Conservation (phyloP, 768 basidiomycete species). For the Agaricus subrufescens region DNA sequence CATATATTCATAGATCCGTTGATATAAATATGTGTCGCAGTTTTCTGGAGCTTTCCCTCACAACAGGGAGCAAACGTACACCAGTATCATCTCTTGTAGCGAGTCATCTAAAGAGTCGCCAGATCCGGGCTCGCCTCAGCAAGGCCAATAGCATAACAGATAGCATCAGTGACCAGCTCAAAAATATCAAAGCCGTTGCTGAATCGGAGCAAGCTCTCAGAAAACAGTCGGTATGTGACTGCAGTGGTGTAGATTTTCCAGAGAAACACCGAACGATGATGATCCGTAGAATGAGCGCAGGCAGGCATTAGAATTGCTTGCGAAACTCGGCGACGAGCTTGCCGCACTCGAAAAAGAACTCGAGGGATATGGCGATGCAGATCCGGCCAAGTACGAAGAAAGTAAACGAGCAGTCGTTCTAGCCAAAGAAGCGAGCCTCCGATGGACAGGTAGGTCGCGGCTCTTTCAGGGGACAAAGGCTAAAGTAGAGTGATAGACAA, state of each 20-base stretch:
- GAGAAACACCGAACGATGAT: neutral
- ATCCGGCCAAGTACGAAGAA: constrained; percentile 78
- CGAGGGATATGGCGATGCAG: constrained; percentile 74
- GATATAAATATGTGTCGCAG: constrained; percentile 33
- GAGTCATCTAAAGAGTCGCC: constrained; percentile 3
- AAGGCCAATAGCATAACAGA: constrained; percentile 43
- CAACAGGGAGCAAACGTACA: constrained; percentile 74
- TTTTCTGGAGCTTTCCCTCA: constrained; percentile 96
- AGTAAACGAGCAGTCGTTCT: constrained; percentile 67
- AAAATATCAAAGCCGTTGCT: constrained; percentile 43
- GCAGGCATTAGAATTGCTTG: constrained; percentile 28
- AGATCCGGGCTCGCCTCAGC: constrained; percentile 58
- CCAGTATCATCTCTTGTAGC: constrained; percentile 4
- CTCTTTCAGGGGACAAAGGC: neutral
- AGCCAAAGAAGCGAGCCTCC: constrained; percentile 77
- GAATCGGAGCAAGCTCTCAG: constrained; percentile 49
- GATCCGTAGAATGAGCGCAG: neutral
- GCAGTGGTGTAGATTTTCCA: neutral
- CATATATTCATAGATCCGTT: constrained; percentile 17
- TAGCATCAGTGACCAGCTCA: constrained; percentile 39
- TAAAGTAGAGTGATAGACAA: constrained; percentile 45
- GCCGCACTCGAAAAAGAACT: constrained; percentile 58
- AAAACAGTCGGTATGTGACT: constrained; percentile 45
- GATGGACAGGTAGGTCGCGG: constrained; percentile 77
- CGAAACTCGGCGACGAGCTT: constrained; percentile 46